Conservation (phyloP, 306 rosid species). For the Lotus japonicus region DNA sequence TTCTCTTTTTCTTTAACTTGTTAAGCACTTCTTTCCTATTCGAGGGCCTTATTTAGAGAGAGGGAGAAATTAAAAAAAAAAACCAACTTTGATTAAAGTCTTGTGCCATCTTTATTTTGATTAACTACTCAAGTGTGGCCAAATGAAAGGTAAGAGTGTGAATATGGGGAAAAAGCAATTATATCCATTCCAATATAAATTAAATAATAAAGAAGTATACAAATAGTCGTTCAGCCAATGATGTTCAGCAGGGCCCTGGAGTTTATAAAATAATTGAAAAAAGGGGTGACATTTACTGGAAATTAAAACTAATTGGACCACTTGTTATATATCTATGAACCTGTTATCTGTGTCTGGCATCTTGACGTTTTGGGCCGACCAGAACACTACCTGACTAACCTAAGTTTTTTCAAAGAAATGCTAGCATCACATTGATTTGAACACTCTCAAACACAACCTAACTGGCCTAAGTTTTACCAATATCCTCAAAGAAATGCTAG, state of each 20-base stretch:
- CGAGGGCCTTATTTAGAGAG: not conserved
- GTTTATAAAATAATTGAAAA: not conserved
- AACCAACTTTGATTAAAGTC: not conserved
- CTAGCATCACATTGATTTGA: too few relatives aligned
- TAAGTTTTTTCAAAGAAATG: too few relatives aligned
- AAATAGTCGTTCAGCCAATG: not conserved
- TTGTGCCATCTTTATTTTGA: not conserved
- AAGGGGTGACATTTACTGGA: constrained; percentile 12
- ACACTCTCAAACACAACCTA: too few relatives aligned
- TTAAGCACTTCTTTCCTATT: not conserved
- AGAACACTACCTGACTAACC: too few relatives aligned
- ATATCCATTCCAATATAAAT: not conserved
- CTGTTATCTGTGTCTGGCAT: constrained; percentile 12
- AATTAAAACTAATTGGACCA: constrained; percentile 14
- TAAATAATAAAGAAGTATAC: not conserved
- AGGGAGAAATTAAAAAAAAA: not conserved
- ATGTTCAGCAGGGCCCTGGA: constrained; percentile 11
- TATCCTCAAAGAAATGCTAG: too few relatives aligned
- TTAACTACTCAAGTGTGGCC: constrained; percentile 1
- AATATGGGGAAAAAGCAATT: not conserved
- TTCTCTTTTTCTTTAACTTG: not conserved
- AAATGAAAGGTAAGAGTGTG: not conserved
- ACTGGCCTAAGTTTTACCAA: too few relatives aligned
- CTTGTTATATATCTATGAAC: not conserved
- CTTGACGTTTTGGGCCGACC: too few relatives aligned